Evolutionary conservation across 2,329 filamentous ascomycete genomes (phyloP).

Genomic region (Bisporella sp.): DNA sequence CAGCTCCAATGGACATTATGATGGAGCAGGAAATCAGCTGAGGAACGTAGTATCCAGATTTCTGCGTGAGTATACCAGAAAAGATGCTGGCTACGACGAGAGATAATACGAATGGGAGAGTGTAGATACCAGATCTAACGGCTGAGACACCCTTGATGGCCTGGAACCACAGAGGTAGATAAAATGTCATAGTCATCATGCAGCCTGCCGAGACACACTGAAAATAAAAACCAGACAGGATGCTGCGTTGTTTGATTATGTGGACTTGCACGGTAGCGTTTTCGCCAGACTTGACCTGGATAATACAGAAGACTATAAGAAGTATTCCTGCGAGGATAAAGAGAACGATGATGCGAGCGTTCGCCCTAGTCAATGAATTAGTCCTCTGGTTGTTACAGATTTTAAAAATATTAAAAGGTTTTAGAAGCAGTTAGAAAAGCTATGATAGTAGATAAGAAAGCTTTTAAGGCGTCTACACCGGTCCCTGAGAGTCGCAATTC

Average conservation of each 20-base stretch:
- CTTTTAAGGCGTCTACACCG: no score
- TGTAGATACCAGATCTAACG: slow-evolving; percentile 23
- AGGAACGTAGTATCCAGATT: slow-evolving; percentile 17
- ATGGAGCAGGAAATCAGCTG: slow-evolving; percentile 33
- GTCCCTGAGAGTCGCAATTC: no score
- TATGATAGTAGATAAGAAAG: no score
- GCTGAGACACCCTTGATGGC: slow-evolving; percentile 9
- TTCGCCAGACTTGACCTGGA: slow-evolving; percentile 33
- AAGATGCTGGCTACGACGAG: slow-evolving; percentile 23
- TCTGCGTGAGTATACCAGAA: slow-evolving; percentile 23
- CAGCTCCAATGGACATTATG: slow-evolving; percentile 28
- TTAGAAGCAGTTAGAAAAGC: no score
- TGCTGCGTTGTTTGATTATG: slow-evolving; percentile 27
- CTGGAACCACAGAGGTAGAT: slow-evolving; percentile 17
- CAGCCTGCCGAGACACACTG: slow-evolving; percentile 9
- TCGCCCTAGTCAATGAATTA: slow-evolving; percentile 1
- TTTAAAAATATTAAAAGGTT: no score
- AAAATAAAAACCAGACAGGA: slow-evolving; percentile 13
- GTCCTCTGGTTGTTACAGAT: no score
- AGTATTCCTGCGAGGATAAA: slow-evolving; percentile 27
- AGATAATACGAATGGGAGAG: slow-evolving; percentile 24
- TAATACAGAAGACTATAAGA: slow-evolving; percentile 25
- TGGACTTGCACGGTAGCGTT: slow-evolving; percentile 30
- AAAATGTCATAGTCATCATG: slow-evolving; percentile 26
- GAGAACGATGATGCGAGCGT: slow-evolving; percentile 31